Base-by-base conservation (phyloP, 208 protist genomes). In the Strigomonas galati region DNA sequence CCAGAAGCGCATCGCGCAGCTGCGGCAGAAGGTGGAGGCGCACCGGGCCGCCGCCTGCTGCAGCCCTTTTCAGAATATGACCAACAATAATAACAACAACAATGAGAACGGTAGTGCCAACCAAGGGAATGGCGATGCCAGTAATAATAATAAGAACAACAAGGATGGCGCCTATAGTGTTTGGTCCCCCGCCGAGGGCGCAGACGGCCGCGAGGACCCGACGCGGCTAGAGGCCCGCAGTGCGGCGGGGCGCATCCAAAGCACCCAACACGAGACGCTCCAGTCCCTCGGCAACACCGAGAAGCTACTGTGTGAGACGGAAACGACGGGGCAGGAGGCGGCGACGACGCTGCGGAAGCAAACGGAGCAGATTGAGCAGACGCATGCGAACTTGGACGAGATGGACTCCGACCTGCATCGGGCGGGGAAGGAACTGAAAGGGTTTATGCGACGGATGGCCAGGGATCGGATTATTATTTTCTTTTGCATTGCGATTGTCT, bases 381-480 rank as follows among this genome's bases (percentile, higher is more conserved):
- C 86, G 6, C 84, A 89, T 31, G 78, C 70, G 15, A 69, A 87
- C 46, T 53, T 88, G 49, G 75, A 85, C 14, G 82, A 85, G 71
- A 79, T 82, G 57, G 57, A 79, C 28, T 74, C 65, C 0, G 69
- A 82, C 32, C 53, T 91, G 12, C 64, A 63, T 2, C 76, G 73
- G 30, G 78, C 72, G 3, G 67, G 72, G 32, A 66, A 63, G 35
- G 78, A 83, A 63, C 46, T 87, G 46, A 81, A 82, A 65, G 71
- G 74, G 2, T 84, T 96, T 63, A 81, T 96, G 75, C 71, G 84
- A 15, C 81, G 87, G 2, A 93, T 96, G 85, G 79, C 82, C 61
- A 69, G 80, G 23, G 91, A 96, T 61, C 87, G 82, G 30, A 83
- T 96, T 44, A 87, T 96, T 62, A 82, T 96, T 30, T 93, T 82